Evolutionary conservation across 78 protist genomes (phyloP).

Genomic region (Neovahlkampfia damariscottae): DNA sequence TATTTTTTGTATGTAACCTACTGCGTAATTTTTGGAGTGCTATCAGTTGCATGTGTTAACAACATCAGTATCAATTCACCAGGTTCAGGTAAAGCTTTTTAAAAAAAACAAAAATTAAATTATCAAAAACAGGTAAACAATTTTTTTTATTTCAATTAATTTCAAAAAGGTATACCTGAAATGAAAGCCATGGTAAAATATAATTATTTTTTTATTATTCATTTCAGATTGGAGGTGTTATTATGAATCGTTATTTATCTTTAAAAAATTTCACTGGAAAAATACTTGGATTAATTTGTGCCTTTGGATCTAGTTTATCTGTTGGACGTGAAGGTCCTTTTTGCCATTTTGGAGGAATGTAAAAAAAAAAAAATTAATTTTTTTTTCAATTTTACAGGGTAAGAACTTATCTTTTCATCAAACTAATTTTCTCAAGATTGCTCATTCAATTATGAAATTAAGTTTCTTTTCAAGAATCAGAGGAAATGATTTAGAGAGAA

Average conservation of each 20-base stretch:
- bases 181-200: slow-evolving; percentile 56
- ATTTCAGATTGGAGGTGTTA: no score
- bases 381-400: no score
- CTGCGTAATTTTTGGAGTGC: background rate
- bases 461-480: slow-evolving; percentile 4
- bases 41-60: background rate
- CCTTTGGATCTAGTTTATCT: slow-evolving; percentile 52
- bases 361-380: no score
- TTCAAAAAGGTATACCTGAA: slow-evolving; percentile 75
- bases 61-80: no score
- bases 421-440: background rate
- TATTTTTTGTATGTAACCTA: background rate
- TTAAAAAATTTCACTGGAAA: background rate
- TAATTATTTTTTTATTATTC: no score
- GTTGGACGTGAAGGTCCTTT: slow-evolving; percentile 88
- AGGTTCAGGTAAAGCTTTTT: no score
- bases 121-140: slow-evolving; percentile 1
- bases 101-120: no score
- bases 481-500: background rate
- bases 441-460: background rate
- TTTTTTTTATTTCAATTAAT: background rate
- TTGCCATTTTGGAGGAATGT: slow-evolving; percentile 68
- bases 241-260: background rate
- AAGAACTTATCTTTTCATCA: no score
- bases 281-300: slow-evolving; percentile 25